These are phyloP conservation scores for Fusarium euwallaceae DNA, from an alignment of 2,329 filamentous ascomycete genomes.

Conservation along the genomic window DNA sequence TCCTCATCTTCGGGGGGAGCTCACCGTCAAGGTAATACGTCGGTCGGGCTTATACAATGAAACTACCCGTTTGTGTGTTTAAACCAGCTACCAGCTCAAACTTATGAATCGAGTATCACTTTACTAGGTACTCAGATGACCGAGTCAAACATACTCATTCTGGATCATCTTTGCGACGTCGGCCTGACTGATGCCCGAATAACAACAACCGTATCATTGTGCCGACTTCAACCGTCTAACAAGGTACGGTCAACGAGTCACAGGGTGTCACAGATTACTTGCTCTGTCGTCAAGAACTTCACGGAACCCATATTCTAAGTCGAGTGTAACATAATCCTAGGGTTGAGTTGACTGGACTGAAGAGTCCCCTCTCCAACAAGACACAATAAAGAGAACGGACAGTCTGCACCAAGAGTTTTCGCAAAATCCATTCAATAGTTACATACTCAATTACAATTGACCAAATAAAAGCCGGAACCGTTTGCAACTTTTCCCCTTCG, in stretches of 20 bases:
- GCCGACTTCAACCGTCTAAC: conserved; percentile 9
- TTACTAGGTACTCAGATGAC: neutral
- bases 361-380: neutral
- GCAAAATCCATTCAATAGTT: conserved; percentile 39
- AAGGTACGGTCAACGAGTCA: conserved; percentile 12
- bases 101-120: neutral
- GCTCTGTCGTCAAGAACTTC: neutral
- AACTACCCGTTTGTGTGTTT: neutral
- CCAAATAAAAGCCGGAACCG: conserved; percentile 30
- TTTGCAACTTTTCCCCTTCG: conserved; percentile 47
- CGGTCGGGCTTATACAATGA: neutral
- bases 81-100: neutral
- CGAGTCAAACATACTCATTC: neutral
- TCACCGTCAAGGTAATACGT: neutral
- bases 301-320: neutral
- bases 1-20: neutral
- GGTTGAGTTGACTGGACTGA: neutral
- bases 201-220: conserved; percentile 4
- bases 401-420: neutral
- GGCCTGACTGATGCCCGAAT: conserved; percentile 17
- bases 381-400: neutral
- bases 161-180: neutral
- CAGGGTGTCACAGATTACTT: conserved; percentile 7
- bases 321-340: neutral
- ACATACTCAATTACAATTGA: conserved; percentile 47